Evolutionary conservation across 1,284 basidiomycete genomes (phyloP).

Genomic region (Neotropicomus parvogracilis): DNA sequence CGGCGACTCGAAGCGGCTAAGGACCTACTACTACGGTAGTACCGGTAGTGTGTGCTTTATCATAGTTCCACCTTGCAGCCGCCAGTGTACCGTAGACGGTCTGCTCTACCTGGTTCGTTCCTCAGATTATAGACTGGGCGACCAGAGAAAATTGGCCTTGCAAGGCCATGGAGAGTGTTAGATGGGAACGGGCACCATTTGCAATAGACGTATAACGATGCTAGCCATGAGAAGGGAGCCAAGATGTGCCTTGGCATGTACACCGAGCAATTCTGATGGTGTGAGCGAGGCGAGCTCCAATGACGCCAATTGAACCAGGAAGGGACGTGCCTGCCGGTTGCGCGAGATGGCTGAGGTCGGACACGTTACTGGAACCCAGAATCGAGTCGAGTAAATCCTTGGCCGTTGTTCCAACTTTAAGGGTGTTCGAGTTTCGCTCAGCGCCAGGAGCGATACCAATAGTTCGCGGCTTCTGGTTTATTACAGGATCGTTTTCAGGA

Average conservation of each 20-base stretch:
- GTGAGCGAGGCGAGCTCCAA: slow-evolving; percentile 23
- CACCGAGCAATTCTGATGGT: slow-evolving; percentile 20
- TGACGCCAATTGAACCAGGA: slow-evolving; percentile 23
- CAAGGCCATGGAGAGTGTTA: too few relatives aligned
- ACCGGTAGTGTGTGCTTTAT: too few relatives aligned
- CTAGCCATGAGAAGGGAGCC: slow-evolving; percentile 22
- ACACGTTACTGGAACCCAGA: slow-evolving; percentile 13
- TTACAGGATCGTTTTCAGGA: slow-evolving; percentile 32
- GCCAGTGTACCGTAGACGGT: too few relatives aligned
- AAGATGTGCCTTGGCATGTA: slow-evolving; percentile 15
- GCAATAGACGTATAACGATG: neutral
- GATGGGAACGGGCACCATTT: too few relatives aligned
- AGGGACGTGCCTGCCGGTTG: slow-evolving; percentile 24
- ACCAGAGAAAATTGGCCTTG: neutral
- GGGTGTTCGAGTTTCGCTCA: slow-evolving; percentile 1
- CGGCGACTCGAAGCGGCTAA: too few relatives aligned
- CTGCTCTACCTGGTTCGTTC: neutral
- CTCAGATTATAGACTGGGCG: neutral
- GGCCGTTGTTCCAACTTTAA: slow-evolving; percentile 21
- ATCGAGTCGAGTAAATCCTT: slow-evolving; percentile 33
- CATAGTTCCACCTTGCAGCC: too few relatives aligned
- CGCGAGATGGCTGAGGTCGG: slow-evolving; percentile 2
- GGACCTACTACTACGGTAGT: too few relatives aligned
- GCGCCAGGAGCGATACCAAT: slow-evolving; percentile 32
- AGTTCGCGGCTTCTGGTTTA: slow-evolving; percentile 30